These are phyloP conservation scores for Amphicarpaea edgeworthii DNA, from an alignment of 306 rosid genomes.

Conservation along the genomic window DNA sequence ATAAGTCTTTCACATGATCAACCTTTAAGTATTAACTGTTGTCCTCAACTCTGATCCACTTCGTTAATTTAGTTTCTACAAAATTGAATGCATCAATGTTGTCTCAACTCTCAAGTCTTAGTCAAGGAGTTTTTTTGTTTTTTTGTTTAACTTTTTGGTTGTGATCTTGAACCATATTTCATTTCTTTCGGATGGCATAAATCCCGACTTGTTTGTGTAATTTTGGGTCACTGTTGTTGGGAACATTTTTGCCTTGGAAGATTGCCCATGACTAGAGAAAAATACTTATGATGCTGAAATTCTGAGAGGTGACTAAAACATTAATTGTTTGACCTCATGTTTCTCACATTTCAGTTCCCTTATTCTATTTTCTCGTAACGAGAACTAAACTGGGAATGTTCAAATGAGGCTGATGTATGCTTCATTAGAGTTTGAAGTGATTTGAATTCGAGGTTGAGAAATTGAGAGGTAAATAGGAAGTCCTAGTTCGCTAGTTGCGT, in stretches of 20 bases:
- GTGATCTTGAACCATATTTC: constrained; percentile 21
- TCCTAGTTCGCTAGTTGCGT: constrained; percentile 18
- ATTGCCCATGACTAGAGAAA: neutral
- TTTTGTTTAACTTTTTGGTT: neutral
- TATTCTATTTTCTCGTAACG: neutral
- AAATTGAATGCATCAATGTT: constrained; percentile 20
- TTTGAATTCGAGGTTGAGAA: neutral
- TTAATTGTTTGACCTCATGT: neutral
- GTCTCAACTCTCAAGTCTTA: constrained; percentile 10
- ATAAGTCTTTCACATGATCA: neutral
- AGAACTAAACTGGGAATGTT: neutral
- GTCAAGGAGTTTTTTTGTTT: neutral
- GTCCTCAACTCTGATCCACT: constrained; percentile 33
- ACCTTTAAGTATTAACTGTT: neutral
- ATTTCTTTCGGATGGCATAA: neutral
- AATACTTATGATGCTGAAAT: constrained; percentile 5
- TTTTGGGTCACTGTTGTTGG: neutral
- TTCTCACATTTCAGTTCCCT: neutral
- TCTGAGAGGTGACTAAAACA: neutral
- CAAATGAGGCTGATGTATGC: neutral
- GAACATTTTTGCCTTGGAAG: neutral
- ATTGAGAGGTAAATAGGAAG: neutral
- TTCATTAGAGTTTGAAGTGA: neutral
- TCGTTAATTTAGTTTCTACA: constrained; percentile 15
- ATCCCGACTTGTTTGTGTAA: constrained; percentile 3